Base-by-base conservation (phyloP, 495 filamentous ascomycete species). In the Entonaema liquescens region DNA sequence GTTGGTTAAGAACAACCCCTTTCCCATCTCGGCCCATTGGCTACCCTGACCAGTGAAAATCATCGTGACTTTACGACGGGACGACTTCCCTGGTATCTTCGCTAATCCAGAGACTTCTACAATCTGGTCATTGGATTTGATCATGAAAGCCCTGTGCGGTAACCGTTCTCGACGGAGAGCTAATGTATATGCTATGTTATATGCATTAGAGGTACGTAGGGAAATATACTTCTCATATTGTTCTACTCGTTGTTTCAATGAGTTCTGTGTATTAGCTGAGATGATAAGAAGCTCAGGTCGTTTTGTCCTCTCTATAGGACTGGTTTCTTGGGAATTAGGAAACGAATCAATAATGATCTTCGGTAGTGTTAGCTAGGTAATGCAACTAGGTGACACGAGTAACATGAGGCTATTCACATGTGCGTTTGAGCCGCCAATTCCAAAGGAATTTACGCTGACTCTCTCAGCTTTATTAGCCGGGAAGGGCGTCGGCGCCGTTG, bases 11-110 rank as follows among this genome's bases (percentile, higher is more conserved):
- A 83, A 66, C 0, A 87, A 76, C 42, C 81, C 82, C 12, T 75
- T 75, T 2, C 84, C 86, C 86, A 89, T 89, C 11, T 70, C 77
- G 17, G 76, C 40, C 81, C 82, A 88, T 47, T 87, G 83, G 23
- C 79, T 79, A 1, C 80, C 80, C 44, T 82, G 80, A 0, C 80
- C 80, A 11, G 74, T 82, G 65, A 81, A 82, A 8, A 81, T 70
- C 62, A 80, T 79, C 1, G 61, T 72, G 4, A 82, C 59, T 29
- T 61, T 49, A 31, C 65, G 59, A 31, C 62, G 19, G 47, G 70
- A 47, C 53, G 56, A 47, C 11, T 23, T 47, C 42, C 42, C 42
- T 11, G 42, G 42, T 23, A 47, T 47, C 3, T 3, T 47, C 7
- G 55, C 72, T 29, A 58, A 40, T 36, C 49, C 56, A 3, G 58